Base-by-base conservation (phyloP, 345 rosid genomes). In the Odontarrhena argentea region DNA sequence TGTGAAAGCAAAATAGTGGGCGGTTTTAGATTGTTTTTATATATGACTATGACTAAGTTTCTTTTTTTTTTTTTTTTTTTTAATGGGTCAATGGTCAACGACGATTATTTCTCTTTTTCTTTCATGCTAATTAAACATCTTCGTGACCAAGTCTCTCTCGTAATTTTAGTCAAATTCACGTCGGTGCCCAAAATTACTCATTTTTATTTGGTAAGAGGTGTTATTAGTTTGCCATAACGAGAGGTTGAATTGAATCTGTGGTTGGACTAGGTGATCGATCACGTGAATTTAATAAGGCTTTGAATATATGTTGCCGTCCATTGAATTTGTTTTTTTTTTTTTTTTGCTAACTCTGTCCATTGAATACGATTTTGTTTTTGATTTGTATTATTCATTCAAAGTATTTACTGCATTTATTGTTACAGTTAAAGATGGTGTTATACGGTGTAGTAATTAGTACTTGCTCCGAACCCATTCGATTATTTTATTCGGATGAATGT, bases 81-180 rank as follows among this genome's bases (percentile, higher is more conserved):
- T 28, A 0, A 51, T 25, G 1, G 68, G 77, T 74, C 77, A 74
- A 74, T 40, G 77, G 77, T 74, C 77, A 74, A 74, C 69, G 77
- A 60, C 42, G 63, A 60, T 67, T 61, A 38, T 60, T 67, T 60
- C 50, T 69, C 43, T 67, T 18, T 67, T 18, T 73, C 68, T 60
- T 26, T 7, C 77, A 67, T 60, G 68, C 72, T 74, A 67, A 74
- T 67, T 58, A 55, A 52, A 67, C 63, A 65, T 38, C 50, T 67
- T 61, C 58, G 40, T 47, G 77, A 74, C 73, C 65, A 67, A 74
- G 69, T 74, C 67, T 64, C 60, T 65, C 76, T 57, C 59, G 60
- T 37, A 54, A 68, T 52, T 61, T 61, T 73, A 60, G 62, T 67
- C 77, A 66, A 59, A 66, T 60, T 73, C 63, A 44, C 77, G 68